Percentiles rank a stretch among this genome's conserved stretches.
Conservation (phyloP, 805 yeast genomes). For the Metschnikowia picachoensis region DNA sequence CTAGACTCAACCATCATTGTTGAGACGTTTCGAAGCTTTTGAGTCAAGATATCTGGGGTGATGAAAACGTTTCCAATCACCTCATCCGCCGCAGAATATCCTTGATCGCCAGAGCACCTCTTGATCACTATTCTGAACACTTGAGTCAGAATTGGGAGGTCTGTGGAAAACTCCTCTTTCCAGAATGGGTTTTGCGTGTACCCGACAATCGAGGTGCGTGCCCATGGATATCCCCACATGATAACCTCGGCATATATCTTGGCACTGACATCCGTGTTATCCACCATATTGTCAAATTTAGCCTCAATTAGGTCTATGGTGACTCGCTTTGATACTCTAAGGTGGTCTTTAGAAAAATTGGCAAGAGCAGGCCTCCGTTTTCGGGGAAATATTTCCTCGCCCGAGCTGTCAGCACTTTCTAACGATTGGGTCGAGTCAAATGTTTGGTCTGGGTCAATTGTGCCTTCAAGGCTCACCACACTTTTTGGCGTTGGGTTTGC, state of each 20-base stretch:
- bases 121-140: constrained; percentile 48
- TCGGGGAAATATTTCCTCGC: neutral
- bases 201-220: constrained; percentile 64
- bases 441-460: constrained; percentile 11
- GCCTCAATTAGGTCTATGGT: constrained; percentile 65
- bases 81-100: constrained; percentile 33
- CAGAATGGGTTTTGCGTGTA: constrained; percentile 61
- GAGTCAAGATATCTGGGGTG: constrained; percentile 47
- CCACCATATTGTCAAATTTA: constrained; percentile 35
- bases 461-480: constrained; percentile 16
- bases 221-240: constrained; percentile 74
- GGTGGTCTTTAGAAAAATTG: constrained; percentile 25
- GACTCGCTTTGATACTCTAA: constrained; percentile 53
- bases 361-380: constrained; percentile 5
- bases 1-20: constrained; percentile 32
- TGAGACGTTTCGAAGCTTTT: constrained; percentile 27
- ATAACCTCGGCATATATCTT: constrained; percentile 64
- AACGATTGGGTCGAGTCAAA: constrained; percentile 1
- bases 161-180: constrained; percentile 72
- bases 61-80: constrained; percentile 52
- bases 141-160: constrained; percentile 53
- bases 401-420: neutral
- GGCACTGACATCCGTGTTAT: constrained; percentile 12
- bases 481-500: constrained; percentile 7
- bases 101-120: constrained; percentile 23